phyloP scores from a whole-genome alignment of 2,329 filamentous ascomycete species.

The Allantophomopsis lycopodina region DNA sequence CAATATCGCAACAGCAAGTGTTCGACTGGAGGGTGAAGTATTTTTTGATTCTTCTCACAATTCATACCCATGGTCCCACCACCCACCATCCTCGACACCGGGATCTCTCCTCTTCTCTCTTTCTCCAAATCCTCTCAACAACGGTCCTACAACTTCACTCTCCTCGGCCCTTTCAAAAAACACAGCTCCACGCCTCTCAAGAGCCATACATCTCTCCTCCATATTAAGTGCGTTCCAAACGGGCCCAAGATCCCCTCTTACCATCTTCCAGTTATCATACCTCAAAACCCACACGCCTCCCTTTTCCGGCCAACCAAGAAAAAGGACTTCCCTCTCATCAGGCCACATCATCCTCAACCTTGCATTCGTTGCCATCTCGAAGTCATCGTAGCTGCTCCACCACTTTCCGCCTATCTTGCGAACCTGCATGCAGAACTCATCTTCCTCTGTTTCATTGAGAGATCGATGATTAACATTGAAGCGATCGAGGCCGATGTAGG shows the following conservation, averaged over 20 bases:
- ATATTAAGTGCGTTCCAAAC: slow-evolving; percentile 3
- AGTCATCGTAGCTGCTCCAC: slow-evolving; percentile 3
- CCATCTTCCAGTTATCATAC: background rate
- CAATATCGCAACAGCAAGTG: too few species aligned
- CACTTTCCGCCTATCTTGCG: slow-evolving; percentile 5
- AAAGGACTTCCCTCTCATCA: slow-evolving; percentile 2
- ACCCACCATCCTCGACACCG: too few species aligned
- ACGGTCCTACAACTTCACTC: slow-evolving; percentile 2
- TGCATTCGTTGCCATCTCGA: background rate
- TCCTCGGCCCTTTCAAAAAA: slow-evolving; percentile 6
- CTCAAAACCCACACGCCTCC: slow-evolving; percentile 5
- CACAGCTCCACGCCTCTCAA: slow-evolving; percentile 3
- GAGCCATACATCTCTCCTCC: slow-evolving; percentile 5
- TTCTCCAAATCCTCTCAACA: slow-evolving; percentile 5
- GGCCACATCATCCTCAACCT: background rate
- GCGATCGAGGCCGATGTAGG: slow-evolving; percentile 2
- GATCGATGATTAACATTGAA: slow-evolving; percentile 1
- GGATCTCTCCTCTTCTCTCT: background rate
- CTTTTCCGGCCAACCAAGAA: slow-evolving; percentile 4
- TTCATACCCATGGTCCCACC: too few species aligned
- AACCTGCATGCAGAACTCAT: slow-evolving; percentile 4
- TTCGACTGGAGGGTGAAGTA: too few species aligned
- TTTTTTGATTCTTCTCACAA: too few species aligned
- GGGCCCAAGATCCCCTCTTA: background rate
- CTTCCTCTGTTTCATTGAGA: slow-evolving; percentile 1